A percentile compares a stretch with the other conserved stretches of the same genome.
These are phyloP conservation scores for Carex parvula DNA, from an alignment of 176 grass and related monocot genomes.

Conservation along the genomic window DNA sequence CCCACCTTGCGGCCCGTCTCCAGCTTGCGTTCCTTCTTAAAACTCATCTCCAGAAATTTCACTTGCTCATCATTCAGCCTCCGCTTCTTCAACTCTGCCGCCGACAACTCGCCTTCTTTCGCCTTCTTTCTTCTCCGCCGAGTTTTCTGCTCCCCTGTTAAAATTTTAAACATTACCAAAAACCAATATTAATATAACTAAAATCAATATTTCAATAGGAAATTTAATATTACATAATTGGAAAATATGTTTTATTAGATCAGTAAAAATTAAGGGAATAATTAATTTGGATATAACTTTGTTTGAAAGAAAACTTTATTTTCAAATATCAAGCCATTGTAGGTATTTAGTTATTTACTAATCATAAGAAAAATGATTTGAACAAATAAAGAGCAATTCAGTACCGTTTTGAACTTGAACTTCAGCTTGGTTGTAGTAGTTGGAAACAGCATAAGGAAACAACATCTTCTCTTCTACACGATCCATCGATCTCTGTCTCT, in stretches of 20 bases:
- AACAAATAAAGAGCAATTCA: background rate
- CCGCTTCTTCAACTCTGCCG: conserved; percentile 58
- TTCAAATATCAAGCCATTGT: background rate
- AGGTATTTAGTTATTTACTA: background rate
- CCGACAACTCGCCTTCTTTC: conserved; percentile 2
- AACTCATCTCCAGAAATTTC: conserved; percentile 64
- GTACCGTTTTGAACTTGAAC: conserved; percentile 3
- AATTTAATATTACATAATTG: conserved; percentile 11
- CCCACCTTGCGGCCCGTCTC: conserved; percentile 80
- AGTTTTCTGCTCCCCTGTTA: conserved; percentile 40
- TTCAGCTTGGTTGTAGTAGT: conserved; percentile 25
- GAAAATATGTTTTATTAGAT: background rate
- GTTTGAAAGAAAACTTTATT: no score
- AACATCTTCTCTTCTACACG: conserved; percentile 43
- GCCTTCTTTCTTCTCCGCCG: conserved; percentile 60
- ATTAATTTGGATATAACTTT: no score
- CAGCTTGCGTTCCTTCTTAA: conserved; percentile 72
- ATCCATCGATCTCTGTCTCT: conserved; percentile 28
- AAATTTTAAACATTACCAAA: background rate
- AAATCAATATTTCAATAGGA: background rate
- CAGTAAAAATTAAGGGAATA: background rate
- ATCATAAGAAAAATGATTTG: background rate
- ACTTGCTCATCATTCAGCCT: conserved; percentile 80
- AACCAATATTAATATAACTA: background rate
- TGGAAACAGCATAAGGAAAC: conserved; percentile 39